Conservation (phyloP, 78 protist species). For the Salpingoeca rosetta region DNA sequence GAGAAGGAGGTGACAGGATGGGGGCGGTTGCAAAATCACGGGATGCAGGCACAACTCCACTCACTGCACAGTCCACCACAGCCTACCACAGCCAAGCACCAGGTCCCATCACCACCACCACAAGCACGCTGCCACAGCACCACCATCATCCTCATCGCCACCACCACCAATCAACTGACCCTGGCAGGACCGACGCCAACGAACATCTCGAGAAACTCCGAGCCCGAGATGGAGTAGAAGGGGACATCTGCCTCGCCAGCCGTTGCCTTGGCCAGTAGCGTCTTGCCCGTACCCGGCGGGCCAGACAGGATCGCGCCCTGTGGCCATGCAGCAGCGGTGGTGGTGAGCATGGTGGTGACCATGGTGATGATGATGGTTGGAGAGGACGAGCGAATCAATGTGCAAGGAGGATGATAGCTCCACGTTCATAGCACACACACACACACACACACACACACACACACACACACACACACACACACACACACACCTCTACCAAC, state of each 20-base stretch:
- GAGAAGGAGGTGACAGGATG: no score
- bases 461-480: not conserved
- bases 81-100: not conserved
- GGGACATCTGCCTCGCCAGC: slow-evolving; percentile 96
- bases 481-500: not conserved
- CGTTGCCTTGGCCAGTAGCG: slow-evolving; percentile 75
- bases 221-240: slow-evolving; percentile 84
- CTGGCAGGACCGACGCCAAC: slow-evolving; percentile 92
- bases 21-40: no score
- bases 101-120: not conserved
- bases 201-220: slow-evolving; percentile 92
- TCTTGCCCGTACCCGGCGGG: slow-evolving; percentile 97
- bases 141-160: no score
- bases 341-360: not conserved
- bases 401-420: no score
- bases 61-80: slow-evolving; percentile 18
- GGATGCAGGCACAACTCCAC: no score
- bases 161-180: slow-evolving; percentile 73
- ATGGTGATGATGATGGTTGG: no score
- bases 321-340: not conserved
- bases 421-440: no score
- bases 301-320: slow-evolving; percentile 84
- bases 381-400: not conserved
- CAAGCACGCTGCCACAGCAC: not conserved
- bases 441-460: no score